Evolutionary conservation across 2,329 filamentous ascomycete genomes (phyloP), one percentile per base, ranked within the genome.

Genomic region (Macrophomina tecta): DNA sequence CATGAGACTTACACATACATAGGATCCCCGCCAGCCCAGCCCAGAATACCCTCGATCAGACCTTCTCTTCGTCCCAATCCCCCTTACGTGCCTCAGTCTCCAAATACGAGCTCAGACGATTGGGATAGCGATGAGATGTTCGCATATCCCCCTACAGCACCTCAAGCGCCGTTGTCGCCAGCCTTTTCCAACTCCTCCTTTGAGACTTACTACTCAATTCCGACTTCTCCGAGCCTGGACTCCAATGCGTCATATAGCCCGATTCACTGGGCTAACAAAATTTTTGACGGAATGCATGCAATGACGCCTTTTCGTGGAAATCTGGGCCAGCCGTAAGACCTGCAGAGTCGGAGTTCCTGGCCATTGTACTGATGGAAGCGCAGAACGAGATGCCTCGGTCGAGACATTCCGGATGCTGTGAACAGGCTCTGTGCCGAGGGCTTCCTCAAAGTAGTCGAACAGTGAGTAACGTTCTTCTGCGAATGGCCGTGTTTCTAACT

Each of bases 111-210:
- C 38, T 46, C 63, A 9, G 63, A 65, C 18, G 63, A 65, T 38
- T 65, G 63, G 63, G 63, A 65, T 28, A 58, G 63, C 14, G 63
- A 65, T 32, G 55, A 51, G 8, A 16, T 51, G n/a, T 38, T 45
- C 32, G 46, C 16, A 16, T 36, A 46, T 18, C 65, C 52, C 4
- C 69, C 69, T 28, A 30, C 56, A 42, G 69, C 56, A 18, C 66
- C 70, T 48, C 68, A 68, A 23, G 68, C 66, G 45, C 69, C 72
- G 5, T 71, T 77, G 8, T 82, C 80, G 14, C 81, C 81, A 5
- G 79, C 78, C 1, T 79, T 78, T 64, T 82, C 80, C 4, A 81
- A 77, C 18, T 75, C 76, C 51, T 82, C 81, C 2, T 81, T 79
- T 8, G 77, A 77, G 32, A 78, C 79, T 1, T 76, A 77, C 60